Evolutionary conservation across 2,329 filamentous ascomycete species (phyloP).

Genomic region (Talaromyces sp.): DNA sequence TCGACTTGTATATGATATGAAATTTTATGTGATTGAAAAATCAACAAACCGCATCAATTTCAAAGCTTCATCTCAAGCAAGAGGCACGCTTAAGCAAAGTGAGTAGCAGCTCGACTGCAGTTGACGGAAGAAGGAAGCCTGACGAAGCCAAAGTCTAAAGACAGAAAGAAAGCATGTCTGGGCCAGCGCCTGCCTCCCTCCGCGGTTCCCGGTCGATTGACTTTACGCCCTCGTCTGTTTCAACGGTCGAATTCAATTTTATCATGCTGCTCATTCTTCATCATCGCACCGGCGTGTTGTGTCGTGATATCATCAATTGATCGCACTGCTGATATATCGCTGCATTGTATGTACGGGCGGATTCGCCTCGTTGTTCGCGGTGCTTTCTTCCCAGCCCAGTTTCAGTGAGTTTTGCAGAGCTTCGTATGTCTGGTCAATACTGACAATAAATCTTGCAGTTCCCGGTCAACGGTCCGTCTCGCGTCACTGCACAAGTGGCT

Average conservation of each 20-base stretch:
- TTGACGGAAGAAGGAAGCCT: not conserved
- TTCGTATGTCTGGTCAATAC: not conserved
- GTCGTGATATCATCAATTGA: not conserved
- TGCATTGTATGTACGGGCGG: slow-evolving; percentile 9
- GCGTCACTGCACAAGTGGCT: slow-evolving; percentile 10
- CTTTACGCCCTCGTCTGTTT: not conserved
- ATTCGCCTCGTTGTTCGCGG: slow-evolving; percentile 9
- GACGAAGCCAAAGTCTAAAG: not conserved
- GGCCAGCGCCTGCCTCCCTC: not conserved
- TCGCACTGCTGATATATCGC: not conserved
- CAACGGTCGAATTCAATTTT: not conserved
- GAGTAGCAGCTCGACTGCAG: not conserved
- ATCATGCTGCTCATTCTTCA: no score
- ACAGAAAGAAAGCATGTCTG: not conserved
- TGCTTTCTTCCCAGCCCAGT: slow-evolving; percentile 5
- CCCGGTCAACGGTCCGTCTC: slow-evolving; percentile 1
- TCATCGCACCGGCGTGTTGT: not conserved
- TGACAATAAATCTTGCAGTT: not conserved
- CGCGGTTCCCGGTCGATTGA: not conserved
- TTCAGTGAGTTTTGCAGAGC: not conserved
- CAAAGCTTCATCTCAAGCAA: not conserved
- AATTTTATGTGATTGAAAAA: not conserved
- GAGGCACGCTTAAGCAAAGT: not conserved
- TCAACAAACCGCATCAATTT: not conserved
- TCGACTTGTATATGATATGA: not conserved